These are phyloP conservation scores for Themeda triandra DNA, from an alignment of 176 grass and related monocot genomes.

Conservation along the genomic window DNA sequence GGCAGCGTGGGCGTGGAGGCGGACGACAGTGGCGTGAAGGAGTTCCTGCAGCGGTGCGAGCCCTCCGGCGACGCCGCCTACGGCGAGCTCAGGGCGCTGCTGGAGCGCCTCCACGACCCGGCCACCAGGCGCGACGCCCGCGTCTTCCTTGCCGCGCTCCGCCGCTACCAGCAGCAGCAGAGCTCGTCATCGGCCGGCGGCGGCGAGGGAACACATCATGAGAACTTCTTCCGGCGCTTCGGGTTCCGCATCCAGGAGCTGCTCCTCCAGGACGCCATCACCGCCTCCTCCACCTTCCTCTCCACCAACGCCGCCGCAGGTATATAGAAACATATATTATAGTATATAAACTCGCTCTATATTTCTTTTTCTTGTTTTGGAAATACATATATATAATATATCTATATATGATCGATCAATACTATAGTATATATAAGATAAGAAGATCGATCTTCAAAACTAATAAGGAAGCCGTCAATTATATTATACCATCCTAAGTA, in stretches of 20 bases:
- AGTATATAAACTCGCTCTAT: no score
- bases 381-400: no score
- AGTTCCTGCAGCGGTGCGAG: constrained; percentile 36
- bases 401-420: no score
- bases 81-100: constrained; percentile 39
- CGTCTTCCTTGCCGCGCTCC: constrained; percentile 34
- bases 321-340: no score
- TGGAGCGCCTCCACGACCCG: constrained; percentile 30
- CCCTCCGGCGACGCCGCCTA: constrained; percentile 45
- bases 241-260: constrained; percentile 39
- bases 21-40: not conserved
- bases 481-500: no score
- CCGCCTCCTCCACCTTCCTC: not conserved
- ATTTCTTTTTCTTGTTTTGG: no score
- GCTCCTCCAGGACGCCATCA: not conserved
- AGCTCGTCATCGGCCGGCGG: no score
- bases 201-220: not conserved
- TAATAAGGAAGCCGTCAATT: no score
- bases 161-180: not conserved
- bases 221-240: constrained; percentile 25
- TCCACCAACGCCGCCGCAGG: not conserved
- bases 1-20: constrained; percentile 16
- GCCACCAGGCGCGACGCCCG: constrained; percentile 23
- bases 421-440: no score
- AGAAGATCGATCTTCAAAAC: no score